Evolutionary conservation across 345 rosid species (phyloP).

Genomic region (Sonneratia alba): DNA sequence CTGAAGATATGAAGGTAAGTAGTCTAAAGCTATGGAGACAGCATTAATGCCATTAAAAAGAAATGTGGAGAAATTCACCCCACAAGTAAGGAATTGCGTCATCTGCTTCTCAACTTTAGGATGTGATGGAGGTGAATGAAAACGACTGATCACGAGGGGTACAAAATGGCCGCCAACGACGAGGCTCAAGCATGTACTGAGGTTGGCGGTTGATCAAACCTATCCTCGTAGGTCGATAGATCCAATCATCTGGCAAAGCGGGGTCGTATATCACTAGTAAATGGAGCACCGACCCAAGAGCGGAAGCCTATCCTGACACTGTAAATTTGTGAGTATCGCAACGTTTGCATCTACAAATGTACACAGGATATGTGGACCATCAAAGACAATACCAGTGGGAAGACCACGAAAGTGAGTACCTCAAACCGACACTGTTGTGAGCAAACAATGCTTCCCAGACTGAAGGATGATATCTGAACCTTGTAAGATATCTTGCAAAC

Average conservation of each 20-base stretch:
- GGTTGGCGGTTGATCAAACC: too few species aligned
- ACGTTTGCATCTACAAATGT: slow-evolving; percentile 19
- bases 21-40: neutral
- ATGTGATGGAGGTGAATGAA: neutral
- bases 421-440: slow-evolving; percentile 3
- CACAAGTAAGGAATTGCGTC: too few species aligned
- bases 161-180: neutral
- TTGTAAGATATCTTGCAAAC: neutral
- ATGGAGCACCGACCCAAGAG: neutral
- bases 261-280: neutral
- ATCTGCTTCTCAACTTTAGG: too few species aligned
- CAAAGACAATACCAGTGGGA: slow-evolving; percentile 5
- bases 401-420: slow-evolving; percentile 1
- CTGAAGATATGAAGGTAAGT: too few species aligned
- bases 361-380: slow-evolving; percentile 5
- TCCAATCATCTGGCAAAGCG: neutral
- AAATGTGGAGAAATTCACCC: too few species aligned
- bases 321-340: neutral
- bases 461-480: neutral
- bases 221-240: too few species aligned
- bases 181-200: neutral
- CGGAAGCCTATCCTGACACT: neutral
- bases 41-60: too few species aligned
- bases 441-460: slow-evolving; percentile 9
- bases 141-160: neutral